Evolutionary conservation across 805 yeast species (phyloP), one percentile per base, ranked within the genome.

Genomic region (Metschnikowia lochheadii): DNA sequence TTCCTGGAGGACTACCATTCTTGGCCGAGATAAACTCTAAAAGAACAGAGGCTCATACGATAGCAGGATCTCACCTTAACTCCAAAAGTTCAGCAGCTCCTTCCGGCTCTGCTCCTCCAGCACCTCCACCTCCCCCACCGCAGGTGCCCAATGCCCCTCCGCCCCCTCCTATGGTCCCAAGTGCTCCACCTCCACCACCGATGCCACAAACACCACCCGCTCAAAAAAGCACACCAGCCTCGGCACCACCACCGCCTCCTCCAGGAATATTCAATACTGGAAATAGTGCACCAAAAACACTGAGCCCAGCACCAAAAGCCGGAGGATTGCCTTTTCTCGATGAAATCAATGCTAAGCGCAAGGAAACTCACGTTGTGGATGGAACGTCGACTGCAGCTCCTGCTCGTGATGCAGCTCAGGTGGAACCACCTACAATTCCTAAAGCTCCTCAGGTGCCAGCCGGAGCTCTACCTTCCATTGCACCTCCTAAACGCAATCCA

Each of bases 321-420:
- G 78, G 76, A 2, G 75, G 78, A 1, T 59, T 78, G 15, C 82
- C 83, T 3, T 78, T 79, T 58, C 64, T 79, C 11, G 74, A 78
- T 3, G 78, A 79, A 52, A 79, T 79, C 48, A 78, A 77, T 56
- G 73, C 69, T 33, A 73, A 75, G 53, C 67, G 83, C 53, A 78
- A 74, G 50, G 80, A 77, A 15, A 56, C 72, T 23, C 68, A 68
- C 58, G 79, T 73, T 35, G 74, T 76, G n/a, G 77, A 70, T 32
- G 76, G 64, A 2, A 45, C 62, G 7, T 44, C 54, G 5, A 51
- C 44, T 0, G 43, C 44, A 29, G 50, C 60, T 7, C 45, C 61
- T 3, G 41, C 41, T 8, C 29, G 36, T 2, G 50, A 38, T 29
- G 20, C 49, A 3, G 37, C 54, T 15, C 45, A 32, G 21, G 38